Evolutionary conservation across 441 rosid species (phyloP).

Genomic region (Erodium moschatum): DNA sequence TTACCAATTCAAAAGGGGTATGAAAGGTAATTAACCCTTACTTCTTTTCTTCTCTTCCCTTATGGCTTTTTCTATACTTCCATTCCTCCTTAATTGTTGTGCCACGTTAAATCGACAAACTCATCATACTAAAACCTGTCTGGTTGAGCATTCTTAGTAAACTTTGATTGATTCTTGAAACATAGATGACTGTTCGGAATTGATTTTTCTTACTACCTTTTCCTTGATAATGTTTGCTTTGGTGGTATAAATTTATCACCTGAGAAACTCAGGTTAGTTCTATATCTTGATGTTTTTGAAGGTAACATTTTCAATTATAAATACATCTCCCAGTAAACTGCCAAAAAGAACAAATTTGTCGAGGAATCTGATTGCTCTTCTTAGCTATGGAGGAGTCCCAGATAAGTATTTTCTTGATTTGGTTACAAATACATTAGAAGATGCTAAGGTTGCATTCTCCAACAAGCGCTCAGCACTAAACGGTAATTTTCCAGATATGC

Average conservation of each 20-base stretch:
- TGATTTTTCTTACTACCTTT: not conserved
- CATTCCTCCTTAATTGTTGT: not conserved
- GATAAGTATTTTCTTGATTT: slow-evolving; percentile 39
- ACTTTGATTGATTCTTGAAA: not conserved
- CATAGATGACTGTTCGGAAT: not conserved
- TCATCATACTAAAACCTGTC: not conserved
- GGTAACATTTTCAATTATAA: slow-evolving; percentile 10
- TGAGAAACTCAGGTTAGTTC: slow-evolving; percentile 2
- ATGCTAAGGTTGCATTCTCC: slow-evolving; percentile 31
- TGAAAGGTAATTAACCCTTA: too few relatives aligned
- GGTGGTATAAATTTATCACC: slow-evolving; percentile 1
- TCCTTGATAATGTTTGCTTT: slow-evolving; percentile 11
- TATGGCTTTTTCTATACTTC: not conserved
- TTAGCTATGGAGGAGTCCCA: slow-evolving; percentile 69
- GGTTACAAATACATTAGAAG: slow-evolving; percentile 39
- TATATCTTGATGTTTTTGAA: not conserved
- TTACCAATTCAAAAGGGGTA: too few relatives aligned
- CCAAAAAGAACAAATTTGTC: slow-evolving; percentile 44
- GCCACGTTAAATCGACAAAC: not conserved
- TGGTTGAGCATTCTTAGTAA: not conserved
- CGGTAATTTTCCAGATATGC: slow-evolving; percentile 32
- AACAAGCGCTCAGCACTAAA: slow-evolving; percentile 40
- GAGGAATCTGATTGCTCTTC: slow-evolving; percentile 46
- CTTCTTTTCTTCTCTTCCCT: too few relatives aligned
- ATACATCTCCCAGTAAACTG: slow-evolving; percentile 28